Conservation (phyloP, 1,139 yeast species). For the Nakaseomyces uthaithaninus region DNA sequence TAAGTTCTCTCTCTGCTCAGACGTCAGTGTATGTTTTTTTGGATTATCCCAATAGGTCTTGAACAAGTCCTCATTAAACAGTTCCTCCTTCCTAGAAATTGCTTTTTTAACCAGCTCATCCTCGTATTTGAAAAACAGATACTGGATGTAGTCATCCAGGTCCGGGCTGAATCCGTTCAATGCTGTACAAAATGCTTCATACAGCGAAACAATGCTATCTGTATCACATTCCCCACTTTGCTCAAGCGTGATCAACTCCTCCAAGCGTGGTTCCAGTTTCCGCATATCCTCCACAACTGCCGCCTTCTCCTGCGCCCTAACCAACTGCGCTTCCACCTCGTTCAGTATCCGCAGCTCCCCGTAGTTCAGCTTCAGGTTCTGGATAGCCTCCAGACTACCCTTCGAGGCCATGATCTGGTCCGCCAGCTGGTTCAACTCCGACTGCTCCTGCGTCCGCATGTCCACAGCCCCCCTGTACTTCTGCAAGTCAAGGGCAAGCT, state of each 20-base stretch:
- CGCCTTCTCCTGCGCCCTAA: constrained; percentile 14
- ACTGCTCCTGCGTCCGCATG: constrained; percentile 11
- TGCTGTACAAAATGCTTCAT: constrained; percentile 9
- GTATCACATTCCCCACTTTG: constrained; percentile 12
- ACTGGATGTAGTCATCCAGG: constrained; percentile 8
- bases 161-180: constrained; percentile 9
- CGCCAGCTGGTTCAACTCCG: constrained; percentile 12
- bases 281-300: constrained; percentile 18
- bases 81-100: background rate
- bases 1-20: constrained; percentile 14
- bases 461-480: constrained; percentile 17
- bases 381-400: constrained; percentile 16
- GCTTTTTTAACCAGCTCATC: constrained; percentile 1
- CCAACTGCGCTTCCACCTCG: constrained; percentile 15
- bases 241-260: constrained; percentile 13
- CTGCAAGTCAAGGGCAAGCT: constrained; percentile 24
- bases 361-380: constrained; percentile 23
- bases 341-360: constrained; percentile 30
- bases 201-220: constrained; percentile 10
- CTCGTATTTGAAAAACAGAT: constrained; percentile 1
- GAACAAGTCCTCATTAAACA: constrained; percentile 14
- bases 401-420: constrained; percentile 14
- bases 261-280: constrained; percentile 19
- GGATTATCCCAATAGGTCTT: constrained; percentile 28
- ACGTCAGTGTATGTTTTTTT: constrained; percentile 15